Base-by-base conservation (phyloP, 352 stramenopile genomes). In the Saprolegnia parasitica region DNA sequence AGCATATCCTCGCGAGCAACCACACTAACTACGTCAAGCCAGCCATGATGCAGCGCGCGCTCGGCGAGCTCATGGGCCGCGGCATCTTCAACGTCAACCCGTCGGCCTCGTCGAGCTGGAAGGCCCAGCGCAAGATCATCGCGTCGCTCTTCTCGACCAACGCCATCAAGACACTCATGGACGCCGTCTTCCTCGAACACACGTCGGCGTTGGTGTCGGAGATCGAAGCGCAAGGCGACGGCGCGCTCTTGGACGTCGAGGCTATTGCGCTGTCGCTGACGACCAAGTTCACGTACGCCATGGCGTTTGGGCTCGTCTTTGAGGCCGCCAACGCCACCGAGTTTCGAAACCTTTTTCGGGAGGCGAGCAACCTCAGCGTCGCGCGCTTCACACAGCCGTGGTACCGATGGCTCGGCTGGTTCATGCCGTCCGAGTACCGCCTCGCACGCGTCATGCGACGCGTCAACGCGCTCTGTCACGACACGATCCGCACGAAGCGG, bases 11-110 rank as follows among this genome's bases (percentile, higher is more conserved):
- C n/a, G 24, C n/a, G 24, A 55, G 2, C n/a, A 55, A 55, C 24
- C 47, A 55, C n/a, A 29, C 47, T 2, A 55, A 55, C 47, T 55
- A 55, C 24, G 47, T 55, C 47, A 55, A 55, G 24, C 47, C 47
- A 23, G 24, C n/a, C 2, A 55, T 55, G 47, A 55, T 55, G 47
- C n/a, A 55, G n/a, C n/a, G 24, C 24, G 47, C 24, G 24, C 24
- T 55, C n/a, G n/a, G 47, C 24, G 47, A 55, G 24, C 24, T 55
- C 24, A 23, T 55, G n/a, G 47, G 47, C n/a, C 2, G n/a, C 47
- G 47, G 24, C 24, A 29, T 55, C n/a, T 55, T 55, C 24, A 29
- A 23, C n/a, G 24, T 55, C 47, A 55, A 55, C 5, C n/a, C n/a
- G 5, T 23, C n/a, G 2, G 47, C n/a, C n/a, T 29, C 47, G 24